A percentile compares a stretch with the other conserved stretches of the same genome.
These are phyloP conservation scores for Ganoderma meredithae DNA, from an alignment of 1,284 basidiomycete species.

Conservation along the genomic window DNA sequence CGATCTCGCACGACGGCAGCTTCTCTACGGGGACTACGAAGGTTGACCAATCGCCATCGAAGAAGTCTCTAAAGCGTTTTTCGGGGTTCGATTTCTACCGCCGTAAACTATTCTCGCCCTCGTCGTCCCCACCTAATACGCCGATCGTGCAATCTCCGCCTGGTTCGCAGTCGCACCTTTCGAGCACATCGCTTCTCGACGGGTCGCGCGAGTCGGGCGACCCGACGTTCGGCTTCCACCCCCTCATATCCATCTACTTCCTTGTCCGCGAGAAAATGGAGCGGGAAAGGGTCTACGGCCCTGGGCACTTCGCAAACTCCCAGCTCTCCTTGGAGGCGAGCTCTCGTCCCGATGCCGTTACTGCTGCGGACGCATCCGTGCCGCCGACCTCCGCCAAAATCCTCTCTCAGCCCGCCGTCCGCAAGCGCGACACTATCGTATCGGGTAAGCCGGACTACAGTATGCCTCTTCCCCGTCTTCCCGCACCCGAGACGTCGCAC, in stretches of 20 bases:
- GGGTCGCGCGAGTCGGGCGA: constrained; percentile 65
- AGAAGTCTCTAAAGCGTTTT: constrained; percentile 69
- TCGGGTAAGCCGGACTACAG: constrained; percentile 72
- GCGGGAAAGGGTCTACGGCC: constrained; percentile 91
- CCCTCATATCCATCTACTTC: constrained; percentile 96
- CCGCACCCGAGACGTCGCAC: constrained; percentile 81
- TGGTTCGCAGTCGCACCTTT: constrained; percentile 60
- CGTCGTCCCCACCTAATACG: constrained; percentile 63
- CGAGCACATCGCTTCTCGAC: constrained; percentile 55
- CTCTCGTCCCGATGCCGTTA: constrained; percentile 34
- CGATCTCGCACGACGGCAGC: constrained; percentile 66
- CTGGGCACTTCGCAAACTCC: constrained; percentile 93
- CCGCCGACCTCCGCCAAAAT: constrained; percentile 39
- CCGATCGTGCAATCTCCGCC: constrained; percentile 57
- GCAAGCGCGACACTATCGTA: constrained; percentile 36
- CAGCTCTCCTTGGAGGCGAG: constrained; percentile 61
- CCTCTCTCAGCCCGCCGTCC: constrained; percentile 38
- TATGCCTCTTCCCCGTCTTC: constrained; percentile 83
- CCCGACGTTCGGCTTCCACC: constrained; percentile 94
- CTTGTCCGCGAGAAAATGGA: constrained; percentile 96
- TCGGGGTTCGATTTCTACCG: constrained; percentile 96
- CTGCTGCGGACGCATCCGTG: constrained; percentile 34
- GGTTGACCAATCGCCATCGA: constrained; percentile 53
- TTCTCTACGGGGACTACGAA: constrained; percentile 46
- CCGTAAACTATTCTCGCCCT: constrained; percentile 84